Conservation (phyloP, 306 rosid species). For the Morella rubra region DNA sequence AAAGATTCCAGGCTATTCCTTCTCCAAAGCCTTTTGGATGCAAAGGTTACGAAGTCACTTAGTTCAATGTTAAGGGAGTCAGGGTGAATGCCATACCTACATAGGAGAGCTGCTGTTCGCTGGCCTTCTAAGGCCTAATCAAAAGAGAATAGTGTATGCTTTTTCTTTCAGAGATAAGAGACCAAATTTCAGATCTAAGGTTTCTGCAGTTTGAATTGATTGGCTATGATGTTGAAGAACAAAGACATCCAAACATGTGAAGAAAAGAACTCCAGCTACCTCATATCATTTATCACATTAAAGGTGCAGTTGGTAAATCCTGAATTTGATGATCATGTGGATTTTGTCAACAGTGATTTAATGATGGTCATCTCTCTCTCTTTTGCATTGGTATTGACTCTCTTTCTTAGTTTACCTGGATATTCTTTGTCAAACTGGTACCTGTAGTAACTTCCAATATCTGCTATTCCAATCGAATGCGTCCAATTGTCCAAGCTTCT, state of each 20-base stretch:
- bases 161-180: neutral
- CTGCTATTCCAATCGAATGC: neutral
- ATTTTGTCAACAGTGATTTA: neutral
- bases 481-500: neutral
- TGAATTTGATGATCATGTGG: neutral
- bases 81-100: no score
- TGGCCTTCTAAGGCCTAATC: neutral
- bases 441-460: no score
- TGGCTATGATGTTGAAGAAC: neutral
- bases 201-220: neutral
- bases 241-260: neutral
- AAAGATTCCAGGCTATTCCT: no score
- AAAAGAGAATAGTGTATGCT: neutral
- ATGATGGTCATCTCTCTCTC: no score
- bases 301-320: neutral
- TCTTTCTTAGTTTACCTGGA: no score
- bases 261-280: neutral
- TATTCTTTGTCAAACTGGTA: no score
- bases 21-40: no score
- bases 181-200: neutral
- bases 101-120: neutral
- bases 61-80: no score
- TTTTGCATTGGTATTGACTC: no score
- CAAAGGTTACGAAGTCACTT: no score
- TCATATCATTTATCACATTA: neutral